Base-by-base conservation (phyloP, 805 yeast genomes). In the Candida tibetensis region DNA sequence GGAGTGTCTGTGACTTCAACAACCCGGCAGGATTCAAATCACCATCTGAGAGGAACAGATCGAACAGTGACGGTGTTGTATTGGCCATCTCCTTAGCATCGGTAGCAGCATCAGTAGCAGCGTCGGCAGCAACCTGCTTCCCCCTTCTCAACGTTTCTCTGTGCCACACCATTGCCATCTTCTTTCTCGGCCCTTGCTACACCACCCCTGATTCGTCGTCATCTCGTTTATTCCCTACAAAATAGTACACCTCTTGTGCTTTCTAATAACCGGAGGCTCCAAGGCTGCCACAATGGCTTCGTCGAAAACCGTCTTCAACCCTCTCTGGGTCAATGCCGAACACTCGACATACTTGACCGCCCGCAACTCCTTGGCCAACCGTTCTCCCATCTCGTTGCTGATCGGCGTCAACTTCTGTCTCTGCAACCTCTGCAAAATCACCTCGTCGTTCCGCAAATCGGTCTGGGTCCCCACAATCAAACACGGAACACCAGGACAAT, bases 401-500 rank as follows among this genome's bases (percentile, higher is more conserved):
- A 91, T 88, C 43, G 96, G 96, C 42, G 82, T 74, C 58, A 87
- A 81, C 60, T 87, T 88, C 61, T 89, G 96, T 66, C 95, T 83
- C 56, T 85, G 87, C 47, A 93, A 77, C 60, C 93, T 83, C 59
- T 90, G 93, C 52, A 89, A 74, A 42, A 90, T 87, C 30, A 87
- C 85, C 45, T 90, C 93, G 61, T 91, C 98, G 54, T 86, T 90
- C 64, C 98, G 82, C 56, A 91, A 74, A 72, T 91, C 99, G 40
- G 87, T 82, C 68, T 91, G 98, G 9, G 98, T 93, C 49, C 99
- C 99, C 29, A 91, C 98, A 58, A 91, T 87, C 52, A 91, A 77
- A 56, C 96, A 91, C 16, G 98, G 97, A 32, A 90, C 97, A 44
- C 95, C 96, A n/a, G 95, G 95, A 58, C 98, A 95, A 67, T 91